These are phyloP conservation scores for Cardiospermum halicacabum DNA, from an alignment of 345 rosid species.

Conservation along the genomic window DNA sequence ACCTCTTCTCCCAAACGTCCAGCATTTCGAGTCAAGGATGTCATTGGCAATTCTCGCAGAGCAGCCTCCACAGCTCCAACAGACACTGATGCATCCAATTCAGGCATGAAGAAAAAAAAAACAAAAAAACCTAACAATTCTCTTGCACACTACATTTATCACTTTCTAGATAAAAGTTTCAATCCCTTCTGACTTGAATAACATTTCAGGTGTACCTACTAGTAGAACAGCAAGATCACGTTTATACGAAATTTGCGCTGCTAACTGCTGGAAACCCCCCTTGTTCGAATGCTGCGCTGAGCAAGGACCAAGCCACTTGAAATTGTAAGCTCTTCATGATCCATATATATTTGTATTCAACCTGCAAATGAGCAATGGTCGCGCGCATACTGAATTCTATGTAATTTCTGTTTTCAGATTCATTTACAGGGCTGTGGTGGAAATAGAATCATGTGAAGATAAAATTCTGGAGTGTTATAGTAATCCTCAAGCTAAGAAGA, in stretches of 20 bases:
- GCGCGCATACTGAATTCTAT: not conserved
- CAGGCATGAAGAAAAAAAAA: slow-evolving; percentile 22
- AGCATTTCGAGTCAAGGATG: slow-evolving; percentile 16
- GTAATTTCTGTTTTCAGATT: slow-evolving; percentile 45
- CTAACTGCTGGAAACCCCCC: slow-evolving; percentile 71
- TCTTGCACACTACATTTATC: too few species aligned
- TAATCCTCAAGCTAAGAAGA: slow-evolving; percentile 42
- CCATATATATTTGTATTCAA: too few species aligned
- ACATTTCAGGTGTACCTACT: slow-evolving; percentile 33
- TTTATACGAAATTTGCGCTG: slow-evolving; percentile 59
- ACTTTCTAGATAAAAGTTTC: not conserved
- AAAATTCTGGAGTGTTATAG: too few species aligned
- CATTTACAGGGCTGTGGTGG: slow-evolving; percentile 50
- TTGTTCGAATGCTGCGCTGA: slow-evolving; percentile 59
- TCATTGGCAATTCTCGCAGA: slow-evolving; percentile 16
- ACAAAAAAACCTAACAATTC: too few species aligned
- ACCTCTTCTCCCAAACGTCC: slow-evolving; percentile 8
- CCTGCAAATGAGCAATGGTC: too few species aligned
- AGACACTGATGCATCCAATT: slow-evolving; percentile 2
- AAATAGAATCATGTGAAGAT: slow-evolving; percentile 36
- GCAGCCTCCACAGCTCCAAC: slow-evolving; percentile 5
- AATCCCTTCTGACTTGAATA: not conserved
- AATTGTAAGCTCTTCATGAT: slow-evolving; percentile 48
- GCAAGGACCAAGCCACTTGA: slow-evolving; percentile 76
- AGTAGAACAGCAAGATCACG: slow-evolving; percentile 51